These are phyloP conservation scores for Sarcocystis neurona DNA, from an alignment of 169 alveolate genomes.

Conservation along the genomic window DNA sequence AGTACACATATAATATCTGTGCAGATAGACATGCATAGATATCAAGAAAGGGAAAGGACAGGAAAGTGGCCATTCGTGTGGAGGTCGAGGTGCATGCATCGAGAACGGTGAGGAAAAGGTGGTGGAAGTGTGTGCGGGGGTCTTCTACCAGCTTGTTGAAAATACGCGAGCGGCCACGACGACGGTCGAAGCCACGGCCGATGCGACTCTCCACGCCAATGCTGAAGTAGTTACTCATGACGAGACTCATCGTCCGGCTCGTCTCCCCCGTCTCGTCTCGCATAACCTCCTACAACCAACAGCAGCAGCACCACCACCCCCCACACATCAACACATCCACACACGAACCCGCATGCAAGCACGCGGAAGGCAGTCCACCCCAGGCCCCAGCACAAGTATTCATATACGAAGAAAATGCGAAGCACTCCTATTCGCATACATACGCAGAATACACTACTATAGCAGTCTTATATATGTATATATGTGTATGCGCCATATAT, in stretches of 20 bases:
- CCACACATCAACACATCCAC: too few species aligned
- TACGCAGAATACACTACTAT: too few species aligned
- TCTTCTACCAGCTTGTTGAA: conserved; percentile 65
- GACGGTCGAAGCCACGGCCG: conserved; percentile 87
- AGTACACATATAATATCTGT: not conserved
- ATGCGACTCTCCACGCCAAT: conserved; percentile 90
- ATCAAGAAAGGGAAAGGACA: not conserved
- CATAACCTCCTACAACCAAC: conserved; percentile 61
- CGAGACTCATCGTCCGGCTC: conserved; percentile 28
- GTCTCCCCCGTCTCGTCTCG: conserved; percentile 44
- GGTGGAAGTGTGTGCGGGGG: not conserved
- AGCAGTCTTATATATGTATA: too few species aligned
- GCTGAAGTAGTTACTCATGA: conserved; percentile 86
- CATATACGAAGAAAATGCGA: too few species aligned
- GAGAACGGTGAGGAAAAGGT: not conserved
- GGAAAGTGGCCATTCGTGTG: not conserved
- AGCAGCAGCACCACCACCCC: not conserved
- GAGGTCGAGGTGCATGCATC: not conserved
- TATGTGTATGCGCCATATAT: too few species aligned
- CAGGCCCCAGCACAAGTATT: too few species aligned
- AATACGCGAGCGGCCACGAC: conserved; percentile 69
- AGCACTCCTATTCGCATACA: too few species aligned
- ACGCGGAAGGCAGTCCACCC: too few species aligned
- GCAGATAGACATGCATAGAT: not conserved
- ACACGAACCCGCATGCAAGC: not conserved